A percentile compares a stretch with the other conserved stretches of the same genome.
Evolutionary conservation across 495 filamentous ascomycete genomes (phyloP).

Genomic region (Aspergillus panamensis): DNA sequence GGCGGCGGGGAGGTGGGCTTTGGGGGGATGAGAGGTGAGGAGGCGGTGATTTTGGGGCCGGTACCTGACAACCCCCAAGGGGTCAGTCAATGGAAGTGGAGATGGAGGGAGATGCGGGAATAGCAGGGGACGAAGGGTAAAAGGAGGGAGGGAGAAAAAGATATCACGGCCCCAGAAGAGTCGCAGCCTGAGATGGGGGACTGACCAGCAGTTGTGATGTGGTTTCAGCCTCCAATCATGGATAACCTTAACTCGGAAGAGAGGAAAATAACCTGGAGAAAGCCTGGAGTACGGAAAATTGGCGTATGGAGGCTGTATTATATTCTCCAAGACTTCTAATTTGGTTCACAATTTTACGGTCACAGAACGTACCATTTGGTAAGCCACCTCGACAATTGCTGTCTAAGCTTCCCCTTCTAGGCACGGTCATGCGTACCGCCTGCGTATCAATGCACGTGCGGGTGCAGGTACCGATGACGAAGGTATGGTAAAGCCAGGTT

Average conservation of each 20-base stretch:
- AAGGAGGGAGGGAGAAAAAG: not conserved
- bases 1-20: conserved; percentile 21
- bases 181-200: conserved; percentile 1
- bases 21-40: conserved; percentile 6
- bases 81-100: conserved; percentile 5
- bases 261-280: not conserved
- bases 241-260: not conserved
- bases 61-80: conserved; percentile 15
- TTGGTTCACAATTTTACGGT: not conserved
- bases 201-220: conserved; percentile 4
- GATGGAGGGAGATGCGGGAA: not conserved
- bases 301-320: not conserved
- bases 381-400: not conserved
- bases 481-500: not conserved
- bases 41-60: conserved; percentile 18
- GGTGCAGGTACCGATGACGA: not conserved
- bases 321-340: not conserved
- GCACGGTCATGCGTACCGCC: not conserved
- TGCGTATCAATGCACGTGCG: not conserved
- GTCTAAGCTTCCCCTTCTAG: not conserved
- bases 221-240: conserved; percentile 3
- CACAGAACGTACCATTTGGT: not conserved
- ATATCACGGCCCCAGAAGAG: conserved; percentile 4
- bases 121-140: not conserved
- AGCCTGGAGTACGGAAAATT: not conserved